Evolutionary conservation across 169 alveolate species (phyloP), one percentile per base, ranked within the genome.

Genomic region (Plasmodium gonderi): DNA sequence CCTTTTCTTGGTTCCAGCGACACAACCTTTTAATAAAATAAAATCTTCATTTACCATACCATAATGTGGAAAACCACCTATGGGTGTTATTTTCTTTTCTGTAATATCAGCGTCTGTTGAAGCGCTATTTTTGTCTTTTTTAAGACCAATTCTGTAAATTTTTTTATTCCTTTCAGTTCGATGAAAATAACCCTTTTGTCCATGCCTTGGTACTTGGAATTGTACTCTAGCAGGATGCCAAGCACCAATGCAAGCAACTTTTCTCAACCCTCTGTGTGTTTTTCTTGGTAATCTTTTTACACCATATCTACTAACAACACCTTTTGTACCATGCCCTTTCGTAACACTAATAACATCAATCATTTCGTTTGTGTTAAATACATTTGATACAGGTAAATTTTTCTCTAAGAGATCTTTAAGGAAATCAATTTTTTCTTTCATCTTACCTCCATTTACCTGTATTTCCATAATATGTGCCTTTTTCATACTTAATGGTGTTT

Each of bases 191-290:
- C 99, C 99, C 92, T 97, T 97, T 97, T 99, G 99, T 91, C 99
- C 99, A 44, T 99, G 99, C 79, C 99, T 98, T 51, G 99, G 99
- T 75, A 99, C 99, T 85, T 99, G 99, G 98, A 98, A 99, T 96
- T 98, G 99, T 75, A 99, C 99, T 60, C 99, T 97, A 45, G 99
- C 99, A 69, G 99, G 99, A 97, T 99, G 99, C 99, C 99, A 99
- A n/a, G 99, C 99, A 76, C 99, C 99, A 90, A 99, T 99, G 96
- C 99, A 99, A 26, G 99, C 99, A 68, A 99, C 99, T 97, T 99
- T 99, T 79, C 99, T 96, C 95, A 99, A 97, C 67, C 99, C 99
- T 93, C 99, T 98, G 95, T 99, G 99, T 87, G 99, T 98, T 98
- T 99, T 99, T 95, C 99, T 98, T 76, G 99, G 99, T 93, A 99